A percentile compares a stretch with the other conserved stretches of the same genome.
Evolutionary conservation across 1,284 basidiomycete species (phyloP).

Genomic region (Cryptococcus wingfieldii): DNA sequence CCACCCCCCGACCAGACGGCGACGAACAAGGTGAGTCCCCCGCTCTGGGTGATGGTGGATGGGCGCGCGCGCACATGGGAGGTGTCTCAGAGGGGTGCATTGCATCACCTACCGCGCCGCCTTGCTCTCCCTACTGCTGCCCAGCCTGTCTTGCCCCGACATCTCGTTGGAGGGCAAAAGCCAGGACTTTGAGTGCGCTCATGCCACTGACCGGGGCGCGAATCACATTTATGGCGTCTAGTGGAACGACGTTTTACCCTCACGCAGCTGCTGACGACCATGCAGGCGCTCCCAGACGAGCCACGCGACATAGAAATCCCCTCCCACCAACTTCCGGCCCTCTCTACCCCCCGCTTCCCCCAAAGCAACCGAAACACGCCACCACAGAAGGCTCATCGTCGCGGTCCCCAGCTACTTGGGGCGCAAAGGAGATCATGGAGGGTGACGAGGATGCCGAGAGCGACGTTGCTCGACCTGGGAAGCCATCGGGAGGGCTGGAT

Average conservation of each 20-base stretch:
- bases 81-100: not conserved
- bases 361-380: slow-evolving; percentile 38
- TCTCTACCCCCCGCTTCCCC: slow-evolving; percentile 46
- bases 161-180: no score
- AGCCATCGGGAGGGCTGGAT: not conserved
- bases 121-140: no score
- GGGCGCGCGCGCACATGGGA: not conserved
- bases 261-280: not conserved
- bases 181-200: no score
- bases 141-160: no score
- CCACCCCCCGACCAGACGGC: slow-evolving; percentile 13
- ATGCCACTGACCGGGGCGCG: no score
- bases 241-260: no score
- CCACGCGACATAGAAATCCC: slow-evolving; percentile 41
- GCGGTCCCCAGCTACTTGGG: slow-evolving; percentile 5
- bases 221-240: no score
- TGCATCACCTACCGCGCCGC: no score
- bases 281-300: slow-evolving; percentile 23
- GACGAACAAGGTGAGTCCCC: slow-evolving; percentile 16
- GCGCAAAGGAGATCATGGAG: not conserved
- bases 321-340: slow-evolving; percentile 43
- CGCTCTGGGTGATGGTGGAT: not conserved
- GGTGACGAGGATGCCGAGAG: not conserved
- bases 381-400: slow-evolving; percentile 32
- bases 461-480: not conserved